These are phyloP conservation scores for Cordyceps fumosorosea DNA, from an alignment of 2,329 filamentous ascomycete species.

Conservation along the genomic window DNA sequence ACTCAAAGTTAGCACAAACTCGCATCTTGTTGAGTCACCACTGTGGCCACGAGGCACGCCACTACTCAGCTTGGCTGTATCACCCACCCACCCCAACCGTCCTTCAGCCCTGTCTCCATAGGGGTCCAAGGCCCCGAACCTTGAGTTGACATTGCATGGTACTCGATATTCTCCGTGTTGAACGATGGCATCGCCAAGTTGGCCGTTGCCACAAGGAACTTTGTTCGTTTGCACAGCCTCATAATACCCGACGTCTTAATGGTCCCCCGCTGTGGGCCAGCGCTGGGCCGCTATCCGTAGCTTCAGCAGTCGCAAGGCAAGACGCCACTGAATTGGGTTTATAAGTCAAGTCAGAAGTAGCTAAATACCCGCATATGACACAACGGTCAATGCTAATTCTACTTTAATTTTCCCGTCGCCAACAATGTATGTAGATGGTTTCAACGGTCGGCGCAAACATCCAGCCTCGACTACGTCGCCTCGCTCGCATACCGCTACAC, in stretches of 20 bases:
- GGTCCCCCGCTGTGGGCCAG: not conserved
- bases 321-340: not conserved
- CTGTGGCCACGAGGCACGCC: not conserved
- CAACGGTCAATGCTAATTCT: not conserved
- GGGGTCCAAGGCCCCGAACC: too few relatives aligned
- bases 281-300: not conserved
- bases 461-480: too few relatives aligned
- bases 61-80: not conserved
- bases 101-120: not conserved
- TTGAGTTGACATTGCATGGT: too few relatives aligned
- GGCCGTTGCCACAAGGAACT: too few relatives aligned
- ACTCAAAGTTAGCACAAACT: not conserved
- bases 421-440: not conserved
- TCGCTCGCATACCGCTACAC: not conserved
- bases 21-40: not conserved
- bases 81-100: not conserved
- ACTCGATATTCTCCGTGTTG: not conserved
- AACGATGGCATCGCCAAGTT: not conserved
- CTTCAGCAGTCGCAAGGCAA: not conserved
- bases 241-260: constrained; percentile 1
- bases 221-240: not conserved
- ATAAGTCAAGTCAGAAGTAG: not conserved
- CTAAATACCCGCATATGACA: not conserved
- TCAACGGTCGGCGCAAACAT: not conserved
- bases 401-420: not conserved